Base-by-base conservation (phyloP, 441 rosid species). In the Pelargonium myrrhifolium region DNA sequence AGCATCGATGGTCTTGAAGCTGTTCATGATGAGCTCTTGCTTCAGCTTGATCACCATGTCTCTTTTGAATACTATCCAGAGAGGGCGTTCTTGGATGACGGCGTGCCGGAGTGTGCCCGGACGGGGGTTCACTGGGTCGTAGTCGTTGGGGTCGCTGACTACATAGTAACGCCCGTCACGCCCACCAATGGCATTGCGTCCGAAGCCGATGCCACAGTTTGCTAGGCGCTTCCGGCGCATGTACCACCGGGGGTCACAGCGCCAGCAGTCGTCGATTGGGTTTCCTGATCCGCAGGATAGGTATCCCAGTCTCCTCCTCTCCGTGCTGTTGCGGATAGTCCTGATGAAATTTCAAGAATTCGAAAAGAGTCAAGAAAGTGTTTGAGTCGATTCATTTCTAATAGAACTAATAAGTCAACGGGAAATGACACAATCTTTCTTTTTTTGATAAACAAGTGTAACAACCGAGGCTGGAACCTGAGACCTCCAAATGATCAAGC, bases 81-180 rank as follows among this genome's bases (percentile, higher is more conserved):
- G 74, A 3, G 98, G 96, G 68, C 71, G 56, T 43, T 88, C 92
- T 77, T 92, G 98, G 69, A 92, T 88, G 18, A 87, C 98, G 6
- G 98, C 98, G 26, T 92, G 93, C 61, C 98, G 88, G 73, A 92
- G 68, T 9, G 98, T 92, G 0, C 98, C 98, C 6, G 96, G 98
- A 72, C 66, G 87, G 64, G 98, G 98, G 80, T 83, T 92, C 9
- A 92, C 98, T 45, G 98, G 84, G 77, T 92, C 85, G 26, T 92
- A 81, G 42, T 92, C 96, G 9, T 80, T 62, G 4, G 90, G 80
- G 59, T 92, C 98, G 8, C 92, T 90, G 66, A 92, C 96, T 12
- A 88, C 89, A 63, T 92, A 92, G 83, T 78, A 84, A 26, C 86
- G 86, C 6, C 98, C 98, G 20, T 92, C 93, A 11, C 96, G 89